Evolutionary conservation across 106 monocot species (phyloP).

Genomic region (Phalaenopsis equestris): DNA sequence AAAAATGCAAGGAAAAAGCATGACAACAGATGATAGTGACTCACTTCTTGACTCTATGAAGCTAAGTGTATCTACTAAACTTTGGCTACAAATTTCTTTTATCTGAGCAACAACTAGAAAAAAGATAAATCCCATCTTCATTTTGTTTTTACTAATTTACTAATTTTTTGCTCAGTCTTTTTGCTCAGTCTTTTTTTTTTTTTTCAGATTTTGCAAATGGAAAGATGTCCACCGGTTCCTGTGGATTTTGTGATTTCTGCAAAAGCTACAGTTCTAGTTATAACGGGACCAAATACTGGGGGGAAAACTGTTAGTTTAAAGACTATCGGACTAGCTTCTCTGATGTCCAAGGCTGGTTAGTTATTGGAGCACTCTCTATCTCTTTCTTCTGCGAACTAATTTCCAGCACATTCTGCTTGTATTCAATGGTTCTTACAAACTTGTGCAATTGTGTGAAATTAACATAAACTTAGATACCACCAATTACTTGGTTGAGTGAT

Average conservation of each 20-base stretch:
- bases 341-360: slow-evolving; percentile 86
- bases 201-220: slow-evolving; percentile 45
- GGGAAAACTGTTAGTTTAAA: slow-evolving; percentile 90
- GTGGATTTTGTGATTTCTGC: slow-evolving; percentile 64
- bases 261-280: slow-evolving; percentile 61
- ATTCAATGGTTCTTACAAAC: neutral
- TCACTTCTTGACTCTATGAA: slow-evolving; percentile 33
- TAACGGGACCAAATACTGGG: slow-evolving; percentile 88
- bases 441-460: neutral
- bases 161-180: neutral
- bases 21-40: slow-evolving; percentile 20
- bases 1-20: slow-evolving; percentile 37
- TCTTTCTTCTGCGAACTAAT: neutral
- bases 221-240: slow-evolving; percentile 52
- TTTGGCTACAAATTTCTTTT: neutral
- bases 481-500: too few species aligned
- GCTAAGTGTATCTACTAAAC: slow-evolving; percentile 28
- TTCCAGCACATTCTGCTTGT: neutral
- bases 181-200: neutral
- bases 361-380: neutral
- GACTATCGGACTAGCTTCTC: slow-evolving; percentile 75
- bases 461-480: too few species aligned
- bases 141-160: neutral
- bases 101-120: neutral
- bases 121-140: neutral